phyloP scores from a whole-genome alignment of 1,139 yeast genomes.

The Candida sojae region DNA sequence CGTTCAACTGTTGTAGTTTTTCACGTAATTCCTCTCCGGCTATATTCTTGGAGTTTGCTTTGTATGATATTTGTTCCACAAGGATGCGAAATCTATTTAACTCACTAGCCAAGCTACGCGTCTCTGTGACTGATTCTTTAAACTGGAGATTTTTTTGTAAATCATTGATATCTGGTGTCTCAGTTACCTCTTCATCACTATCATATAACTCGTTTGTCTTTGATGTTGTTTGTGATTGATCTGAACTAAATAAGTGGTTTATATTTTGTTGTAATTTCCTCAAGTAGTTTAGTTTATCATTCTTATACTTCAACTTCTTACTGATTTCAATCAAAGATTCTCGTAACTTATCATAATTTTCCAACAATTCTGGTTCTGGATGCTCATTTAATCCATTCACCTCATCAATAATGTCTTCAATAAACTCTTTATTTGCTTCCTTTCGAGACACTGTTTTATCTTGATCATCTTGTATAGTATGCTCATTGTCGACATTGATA shows the following conservation, averaged over 20 bases:
- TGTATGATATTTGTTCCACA: slow-evolving; percentile 28
- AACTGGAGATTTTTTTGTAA: slow-evolving; percentile 3
- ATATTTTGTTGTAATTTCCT: slow-evolving; percentile 19
- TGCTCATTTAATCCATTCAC: slow-evolving; percentile 10
- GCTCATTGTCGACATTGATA: slow-evolving; percentile 5
- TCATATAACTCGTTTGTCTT: slow-evolving; percentile 13
- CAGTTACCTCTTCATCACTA: slow-evolving; percentile 21
- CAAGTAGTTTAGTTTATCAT: slow-evolving; percentile 31
- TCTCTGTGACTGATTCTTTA: background rate
- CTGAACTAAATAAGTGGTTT: slow-evolving; percentile 9
- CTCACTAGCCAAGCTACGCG: slow-evolving; percentile 19
- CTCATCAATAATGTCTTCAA: slow-evolving; percentile 17
- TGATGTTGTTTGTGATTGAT: background rate
- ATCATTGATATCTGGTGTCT: background rate
- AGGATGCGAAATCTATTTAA: slow-evolving; percentile 32
- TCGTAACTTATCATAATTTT: slow-evolving; percentile 27
- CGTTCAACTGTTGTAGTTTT: slow-evolving; percentile 5
- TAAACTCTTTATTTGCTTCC: slow-evolving; percentile 6
- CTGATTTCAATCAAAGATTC: slow-evolving; percentile 19
- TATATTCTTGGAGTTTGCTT: slow-evolving; percentile 10
- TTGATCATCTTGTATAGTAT: slow-evolving; percentile 19
- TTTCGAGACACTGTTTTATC: slow-evolving; percentile 3
- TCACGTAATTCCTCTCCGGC: slow-evolving; percentile 6
- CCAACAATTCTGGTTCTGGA: slow-evolving; percentile 16
- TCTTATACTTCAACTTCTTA: slow-evolving; percentile 23